These are phyloP conservation scores for Salix caprea DNA, from an alignment of 345 rosid genomes.

Conservation along the genomic window DNA sequence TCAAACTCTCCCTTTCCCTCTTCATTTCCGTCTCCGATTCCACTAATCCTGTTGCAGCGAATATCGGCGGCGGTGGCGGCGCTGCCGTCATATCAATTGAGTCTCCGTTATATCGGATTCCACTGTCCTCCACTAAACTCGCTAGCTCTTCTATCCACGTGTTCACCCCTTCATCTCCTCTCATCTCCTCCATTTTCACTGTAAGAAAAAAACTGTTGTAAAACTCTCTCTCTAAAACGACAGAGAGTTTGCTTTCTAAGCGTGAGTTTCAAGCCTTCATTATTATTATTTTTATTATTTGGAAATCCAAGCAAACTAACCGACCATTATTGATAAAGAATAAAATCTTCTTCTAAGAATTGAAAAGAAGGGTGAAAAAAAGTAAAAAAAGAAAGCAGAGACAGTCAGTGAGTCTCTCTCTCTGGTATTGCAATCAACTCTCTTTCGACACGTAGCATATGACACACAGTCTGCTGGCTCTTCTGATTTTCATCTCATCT, in stretches of 20 bases:
- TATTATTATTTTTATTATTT: not conserved
- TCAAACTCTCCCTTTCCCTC: conserved; percentile 44
- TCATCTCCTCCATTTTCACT: conserved; percentile 57
- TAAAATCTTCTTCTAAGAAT: conserved; percentile 22
- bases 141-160: conserved; percentile 79
- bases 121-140: conserved; percentile 55
- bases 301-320: conserved; percentile 16
- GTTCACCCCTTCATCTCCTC: conserved; percentile 25
- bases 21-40: not conserved
- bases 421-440: conserved; percentile 15
- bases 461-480: conserved; percentile 34
- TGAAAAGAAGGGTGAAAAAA: conserved; percentile 5
- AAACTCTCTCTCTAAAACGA: not conserved
- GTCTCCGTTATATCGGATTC: conserved; percentile 39
- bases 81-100: conserved; percentile 26
- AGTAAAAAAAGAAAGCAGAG: conserved; percentile 4
- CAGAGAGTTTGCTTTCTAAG: conserved; percentile 39
- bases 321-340: conserved; percentile 41
- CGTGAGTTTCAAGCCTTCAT: conserved; percentile 50
- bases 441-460: conserved; percentile 22
- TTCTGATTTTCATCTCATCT: conserved; percentile 22
- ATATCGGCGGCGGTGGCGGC: conserved; percentile 19
- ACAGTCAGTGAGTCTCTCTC: not conserved
- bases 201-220: not conserved
- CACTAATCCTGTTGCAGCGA: conserved; percentile 4